Conservation (phyloP, 1,284 basidiomycete genomes). For the Testicularia cyperi region DNA sequence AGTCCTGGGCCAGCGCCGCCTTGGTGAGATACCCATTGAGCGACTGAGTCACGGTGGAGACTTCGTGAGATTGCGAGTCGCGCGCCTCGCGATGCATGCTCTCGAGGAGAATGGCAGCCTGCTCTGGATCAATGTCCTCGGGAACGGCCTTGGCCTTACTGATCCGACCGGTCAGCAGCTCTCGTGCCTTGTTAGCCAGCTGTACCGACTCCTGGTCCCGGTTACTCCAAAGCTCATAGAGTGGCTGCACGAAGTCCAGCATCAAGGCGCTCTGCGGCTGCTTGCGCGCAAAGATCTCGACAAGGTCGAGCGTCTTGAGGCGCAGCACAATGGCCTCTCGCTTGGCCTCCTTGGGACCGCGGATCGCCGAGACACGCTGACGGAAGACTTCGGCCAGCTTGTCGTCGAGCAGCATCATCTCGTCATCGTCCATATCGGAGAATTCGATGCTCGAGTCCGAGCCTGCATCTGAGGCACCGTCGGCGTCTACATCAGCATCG, state of each 20-base stretch:
- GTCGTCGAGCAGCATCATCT: conserved; percentile 95
- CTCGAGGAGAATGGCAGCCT: conserved; percentile 65
- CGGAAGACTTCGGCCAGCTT: conserved; percentile 88
- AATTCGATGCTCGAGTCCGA: conserved; percentile 35
- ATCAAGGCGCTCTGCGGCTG: conserved; percentile 69
- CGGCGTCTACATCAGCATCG: conserved; percentile 14
- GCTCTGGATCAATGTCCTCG: conserved; percentile 62
- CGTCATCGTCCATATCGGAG: conserved; percentile 69
- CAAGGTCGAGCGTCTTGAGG: conserved; percentile 86
- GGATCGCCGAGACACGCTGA: conserved; percentile 67
- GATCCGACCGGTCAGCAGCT: conserved; percentile 74
- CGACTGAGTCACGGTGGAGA: conserved; percentile 69
- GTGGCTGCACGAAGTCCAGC: conserved; percentile 72
- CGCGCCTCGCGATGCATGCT: conserved; percentile 76
- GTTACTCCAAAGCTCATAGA: conserved; percentile 68
- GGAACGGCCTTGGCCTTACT: conserved; percentile 74
- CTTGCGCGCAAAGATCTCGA: conserved; percentile 78
- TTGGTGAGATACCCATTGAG: conserved; percentile 73
- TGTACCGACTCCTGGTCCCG: conserved; percentile 64
- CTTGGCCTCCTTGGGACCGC: conserved; percentile 42
- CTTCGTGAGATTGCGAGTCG: conserved; percentile 67
- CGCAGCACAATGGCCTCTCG: conserved; percentile 74
- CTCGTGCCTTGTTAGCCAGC: conserved; percentile 78
- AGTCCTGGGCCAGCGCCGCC: conserved; percentile 18
- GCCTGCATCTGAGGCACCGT: conserved; percentile 18